phyloP scores from a whole-genome alignment of 2,329 filamentous ascomycete genomes.

The Cercospora canescens region DNA sequence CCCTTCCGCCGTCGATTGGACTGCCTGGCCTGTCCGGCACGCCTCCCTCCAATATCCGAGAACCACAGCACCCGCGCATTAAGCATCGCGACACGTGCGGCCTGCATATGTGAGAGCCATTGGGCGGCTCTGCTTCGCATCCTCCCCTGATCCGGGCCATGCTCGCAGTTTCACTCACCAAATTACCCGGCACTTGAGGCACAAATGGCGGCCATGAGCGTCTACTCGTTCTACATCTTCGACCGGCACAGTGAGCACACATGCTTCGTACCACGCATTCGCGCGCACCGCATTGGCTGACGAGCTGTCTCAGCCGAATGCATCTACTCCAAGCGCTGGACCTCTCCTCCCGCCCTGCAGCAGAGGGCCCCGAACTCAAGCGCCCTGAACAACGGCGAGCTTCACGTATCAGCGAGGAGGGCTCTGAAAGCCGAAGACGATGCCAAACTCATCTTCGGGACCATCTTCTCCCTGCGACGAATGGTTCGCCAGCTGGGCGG shows the following conservation, averaged over 20 bases:
- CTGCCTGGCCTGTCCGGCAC: neutral
- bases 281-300: neutral
- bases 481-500: slow-evolving; percentile 96
- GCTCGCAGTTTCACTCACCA: neutral
- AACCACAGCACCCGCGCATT: neutral
- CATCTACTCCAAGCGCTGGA: slow-evolving; percentile 91
- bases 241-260: slow-evolving; percentile 82
- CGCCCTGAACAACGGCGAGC: slow-evolving; percentile 14
- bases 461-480: slow-evolving; percentile 92
- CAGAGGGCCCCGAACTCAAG: slow-evolving; percentile 9
- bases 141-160: slow-evolving; percentile 2
- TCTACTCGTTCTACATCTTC: slow-evolving; percentile 99
- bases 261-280: neutral
- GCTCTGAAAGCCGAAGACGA: slow-evolving; percentile 62
- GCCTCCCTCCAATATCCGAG: neutral
- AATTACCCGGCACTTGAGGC: slow-evolving; percentile 8
- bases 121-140: neutral
- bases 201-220: slow-evolving; percentile 63
- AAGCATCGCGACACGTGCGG: neutral
- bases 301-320: slow-evolving; percentile 71
- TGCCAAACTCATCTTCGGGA: slow-evolving; percentile 95
- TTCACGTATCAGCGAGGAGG: slow-evolving; percentile 16
- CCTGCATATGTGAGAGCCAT: neutral
- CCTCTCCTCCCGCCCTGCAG: slow-evolving; percentile 35
- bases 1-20: neutral